Base-by-base conservation (phyloP, 495 filamentous ascomycete species). In the Saxophila tyrrhenica region DNA sequence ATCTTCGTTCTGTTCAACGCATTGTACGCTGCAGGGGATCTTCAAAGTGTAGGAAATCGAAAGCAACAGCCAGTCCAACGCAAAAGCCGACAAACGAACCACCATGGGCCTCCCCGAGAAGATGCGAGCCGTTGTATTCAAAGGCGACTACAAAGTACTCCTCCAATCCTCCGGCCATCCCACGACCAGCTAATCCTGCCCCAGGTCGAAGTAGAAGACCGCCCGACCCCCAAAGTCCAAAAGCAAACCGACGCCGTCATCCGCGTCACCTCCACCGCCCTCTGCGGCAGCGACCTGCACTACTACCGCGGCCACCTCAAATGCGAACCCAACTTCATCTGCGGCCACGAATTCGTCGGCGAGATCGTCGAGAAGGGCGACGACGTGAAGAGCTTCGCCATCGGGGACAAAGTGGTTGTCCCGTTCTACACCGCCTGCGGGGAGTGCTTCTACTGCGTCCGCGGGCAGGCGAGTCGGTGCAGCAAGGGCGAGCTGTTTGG, bases 201-300 rank as follows among this genome's bases (percentile, higher is more conserved):
- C 55, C 75, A 81, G 62, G 75, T 84, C 49, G 75, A 71, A 3
- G 62, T 87, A 41, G 78, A 86, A 67, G 76, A 86, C 56, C 71
- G 82, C 43, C 82, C 82, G 3, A 73, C 83, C 29, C 82, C 84
- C 5, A 70, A 72, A 64, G 79, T 96, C 51, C 72, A 84, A 58
- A 75, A 87, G 25, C 71, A 79, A 13, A 80, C 75, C 50, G 91
- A 96, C 70, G 77, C 89, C 51, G 80, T 97, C 51, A 81, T 95
- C 56, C 91, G 89, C 68, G 87, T 95, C 46, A 75, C 77, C 50
- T 84, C 86, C 63, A 88, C 89, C 16, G 91, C 87, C 22, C 78
- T 97, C 39, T 96, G 91, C 69, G 91, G 91, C 60, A 89, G 87
- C 64, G 92, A 96, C 60, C 75, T 98, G 44, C 92, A 98, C 70